Evolutionary conservation across 441 rosid genomes (phyloP).

Genomic region (Gossypium lobatum): DNA sequence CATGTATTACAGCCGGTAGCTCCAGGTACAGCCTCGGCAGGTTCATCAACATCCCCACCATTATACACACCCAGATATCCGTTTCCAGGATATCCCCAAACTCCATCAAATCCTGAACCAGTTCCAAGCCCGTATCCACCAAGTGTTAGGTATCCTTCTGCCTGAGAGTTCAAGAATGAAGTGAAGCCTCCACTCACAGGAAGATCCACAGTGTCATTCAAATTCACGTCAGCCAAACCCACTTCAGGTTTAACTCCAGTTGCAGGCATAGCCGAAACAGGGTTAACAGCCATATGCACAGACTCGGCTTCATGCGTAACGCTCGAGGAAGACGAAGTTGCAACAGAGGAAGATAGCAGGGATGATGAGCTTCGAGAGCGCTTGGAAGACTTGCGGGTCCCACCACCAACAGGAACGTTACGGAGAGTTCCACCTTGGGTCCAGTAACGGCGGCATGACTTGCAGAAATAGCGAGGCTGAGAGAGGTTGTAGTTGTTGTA

Average conservation of each 20-base stretch:
- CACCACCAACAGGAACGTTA: conserved; percentile 60
- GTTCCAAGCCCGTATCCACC: conserved; percentile 32
- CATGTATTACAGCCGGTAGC: conserved; percentile 28
- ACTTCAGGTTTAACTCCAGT: conserved; percentile 11
- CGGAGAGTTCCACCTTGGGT: conserved; percentile 62
- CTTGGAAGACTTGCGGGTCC: conserved; percentile 49
- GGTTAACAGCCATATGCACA: conserved; percentile 8
- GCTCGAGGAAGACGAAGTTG: conserved; percentile 21
- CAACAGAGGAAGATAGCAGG: conserved; percentile 9
- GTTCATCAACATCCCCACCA: conserved; percentile 13
- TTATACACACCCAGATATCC: conserved; percentile 6
- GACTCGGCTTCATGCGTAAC: conserved; percentile 20
- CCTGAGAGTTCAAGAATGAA: conserved; percentile 27
- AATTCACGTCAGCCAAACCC: conserved; percentile 21
- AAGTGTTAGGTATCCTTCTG: conserved; percentile 27
- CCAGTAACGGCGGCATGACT: conserved; percentile 66
- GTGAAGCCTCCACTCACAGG: conserved; percentile 27
- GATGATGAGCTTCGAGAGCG: conserved; percentile 36
- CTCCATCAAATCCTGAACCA: conserved; percentile 33
- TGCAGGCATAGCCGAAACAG: conserved; percentile 11
- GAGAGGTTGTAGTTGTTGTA: conserved; percentile 58
- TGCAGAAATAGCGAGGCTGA: conserved; percentile 67
- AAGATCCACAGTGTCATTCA: conserved; percentile 20
- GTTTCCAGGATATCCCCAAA: conserved; percentile 32
- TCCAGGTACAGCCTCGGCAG: neutral